Base-by-base conservation (phyloP, 1,284 basidiomycete species). In the Cutaneotrichosporon arboriforme region DNA sequence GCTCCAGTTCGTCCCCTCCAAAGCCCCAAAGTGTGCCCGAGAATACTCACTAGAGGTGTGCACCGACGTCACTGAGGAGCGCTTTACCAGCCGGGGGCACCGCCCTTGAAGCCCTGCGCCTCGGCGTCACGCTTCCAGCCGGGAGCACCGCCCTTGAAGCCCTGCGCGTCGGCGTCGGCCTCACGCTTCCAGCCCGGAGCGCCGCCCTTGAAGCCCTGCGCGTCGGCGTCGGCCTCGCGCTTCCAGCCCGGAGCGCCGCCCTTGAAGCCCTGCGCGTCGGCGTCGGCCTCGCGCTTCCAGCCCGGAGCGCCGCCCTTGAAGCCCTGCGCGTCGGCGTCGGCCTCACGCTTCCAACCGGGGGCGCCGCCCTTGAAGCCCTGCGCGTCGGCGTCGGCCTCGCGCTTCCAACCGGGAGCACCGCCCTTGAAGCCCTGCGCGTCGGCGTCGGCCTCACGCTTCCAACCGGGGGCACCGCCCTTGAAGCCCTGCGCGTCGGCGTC, bases 381-480 rank as follows among this genome's bases (percentile, higher is more conserved):
- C 12, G 37, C 34, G 49, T 53, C 34, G 48, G 50, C 45, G 23
- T 22, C 52, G 46, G 54, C 51, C 49, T 60, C 59, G 20, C 51
- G 49, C 55, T 58, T 55, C 59, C 59, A 57, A 10, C 45, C 33
- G 47, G 44, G 31, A 13, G 5, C 20, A 7, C 41, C 41, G 14
- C 39, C 39, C 3, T 21, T 13, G 22, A 43, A 43, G 21, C 8
- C 44, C 23, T 50, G 41, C 31, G 56, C 58, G 22, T 64, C 58
- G 31, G 57, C 58, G 38, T 62, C 60, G 35, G 58, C 51, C 46
- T 61, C 59, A 35, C 52, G 47, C 54, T 64, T 62, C 60, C 62
- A 64, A 1, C 46, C 23, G 20, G 23, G n/a, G 22, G 17, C 46
- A 38, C 18, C 31, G 15, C 14, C 49, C 26, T 31, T 51, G 55